Evolutionary conservation across 352 stramenopile genomes (phyloP).

Genomic region (Thalassiosira allenii): DNA sequence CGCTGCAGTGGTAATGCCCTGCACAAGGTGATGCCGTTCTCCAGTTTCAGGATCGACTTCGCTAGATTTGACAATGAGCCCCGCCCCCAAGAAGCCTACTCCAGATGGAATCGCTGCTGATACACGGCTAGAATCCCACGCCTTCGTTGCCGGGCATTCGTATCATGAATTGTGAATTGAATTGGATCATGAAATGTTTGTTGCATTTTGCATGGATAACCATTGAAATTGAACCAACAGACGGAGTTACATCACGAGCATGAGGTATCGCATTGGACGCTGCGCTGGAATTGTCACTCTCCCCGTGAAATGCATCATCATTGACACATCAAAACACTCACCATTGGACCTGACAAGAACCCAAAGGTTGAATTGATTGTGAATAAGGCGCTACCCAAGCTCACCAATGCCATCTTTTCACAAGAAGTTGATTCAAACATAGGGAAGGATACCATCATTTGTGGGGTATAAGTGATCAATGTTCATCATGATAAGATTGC

Average conservation of each 20-base stretch:
- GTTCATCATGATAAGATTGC: too few relatives aligned
- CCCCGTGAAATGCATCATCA: too few relatives aligned
- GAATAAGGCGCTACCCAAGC: constrained; percentile 80
- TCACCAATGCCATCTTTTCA: too few relatives aligned
- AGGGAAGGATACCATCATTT: too few relatives aligned
- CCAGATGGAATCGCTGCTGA: constrained; percentile 83
- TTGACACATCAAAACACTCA: too few relatives aligned
- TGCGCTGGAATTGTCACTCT: too few relatives aligned
- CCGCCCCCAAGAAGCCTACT: constrained; percentile 85
- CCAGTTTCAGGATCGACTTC: constrained; percentile 56
- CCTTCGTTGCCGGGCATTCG: constrained; percentile 10
- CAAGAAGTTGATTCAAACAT: too few relatives aligned
- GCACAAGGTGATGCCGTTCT: constrained; percentile 66
- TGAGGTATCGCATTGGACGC: too few relatives aligned
- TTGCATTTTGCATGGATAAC: not conserved
- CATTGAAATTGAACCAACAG: not conserved
- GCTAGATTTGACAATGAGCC: constrained; percentile 83
- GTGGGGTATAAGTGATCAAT: too few relatives aligned
- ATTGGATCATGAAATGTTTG: not conserved
- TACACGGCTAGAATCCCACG: constrained; percentile 68
- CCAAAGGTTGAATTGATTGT: constrained; percentile 82
- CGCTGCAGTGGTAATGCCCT: constrained; percentile 83
- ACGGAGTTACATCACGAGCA: too few relatives aligned
- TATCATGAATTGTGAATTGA: not conserved
- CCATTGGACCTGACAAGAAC: constrained; percentile 68